phyloP scores from a whole-genome alignment of 1,284 basidiomycete genomes.

The Peniophora sp. region DNA sequence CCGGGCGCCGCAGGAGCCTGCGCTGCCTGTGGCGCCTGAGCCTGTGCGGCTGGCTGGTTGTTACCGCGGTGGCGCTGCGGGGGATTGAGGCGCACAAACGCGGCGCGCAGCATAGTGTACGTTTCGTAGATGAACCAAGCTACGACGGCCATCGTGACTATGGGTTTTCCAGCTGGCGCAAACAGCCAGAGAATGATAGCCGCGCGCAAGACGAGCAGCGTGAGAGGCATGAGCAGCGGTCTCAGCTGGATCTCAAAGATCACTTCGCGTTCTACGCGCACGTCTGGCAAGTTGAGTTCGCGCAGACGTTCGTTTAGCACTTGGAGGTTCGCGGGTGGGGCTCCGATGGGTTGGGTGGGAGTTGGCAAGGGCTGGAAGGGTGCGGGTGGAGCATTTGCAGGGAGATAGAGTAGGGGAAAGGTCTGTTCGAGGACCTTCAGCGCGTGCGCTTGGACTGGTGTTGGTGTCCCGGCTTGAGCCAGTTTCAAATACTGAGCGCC shows the following conservation, averaged over 20 bases:
- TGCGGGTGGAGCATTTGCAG: conserved; percentile 12
- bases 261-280: conserved; percentile 29
- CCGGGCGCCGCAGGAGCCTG: background rate
- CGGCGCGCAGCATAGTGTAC: conserved; percentile 55
- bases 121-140: conserved; percentile 72
- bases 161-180: conserved; percentile 65
- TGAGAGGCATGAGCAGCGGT: conserved; percentile 55
- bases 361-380: conserved; percentile 15
- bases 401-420: conserved; percentile 42
- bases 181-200: conserved; percentile 72
- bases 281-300: conserved; percentile 49
- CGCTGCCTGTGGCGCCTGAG: conserved; percentile 3
- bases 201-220: conserved; percentile 63
- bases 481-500: conserved; percentile 53
- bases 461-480: conserved; percentile 43
- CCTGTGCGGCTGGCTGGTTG: conserved; percentile 5
- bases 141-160: conserved; percentile 59
- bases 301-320: conserved; percentile 49
- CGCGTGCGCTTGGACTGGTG: conserved; percentile 56
- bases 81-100: conserved; percentile 7
- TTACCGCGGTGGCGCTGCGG: background rate
- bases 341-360: conserved; percentile 11
- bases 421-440: conserved; percentile 65
- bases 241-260: conserved; percentile 41
- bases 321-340: conserved; percentile 15